These are phyloP conservation scores for Endotrypanum monterogeii DNA, from an alignment of 208 protist genomes.

Conservation along the genomic window DNA sequence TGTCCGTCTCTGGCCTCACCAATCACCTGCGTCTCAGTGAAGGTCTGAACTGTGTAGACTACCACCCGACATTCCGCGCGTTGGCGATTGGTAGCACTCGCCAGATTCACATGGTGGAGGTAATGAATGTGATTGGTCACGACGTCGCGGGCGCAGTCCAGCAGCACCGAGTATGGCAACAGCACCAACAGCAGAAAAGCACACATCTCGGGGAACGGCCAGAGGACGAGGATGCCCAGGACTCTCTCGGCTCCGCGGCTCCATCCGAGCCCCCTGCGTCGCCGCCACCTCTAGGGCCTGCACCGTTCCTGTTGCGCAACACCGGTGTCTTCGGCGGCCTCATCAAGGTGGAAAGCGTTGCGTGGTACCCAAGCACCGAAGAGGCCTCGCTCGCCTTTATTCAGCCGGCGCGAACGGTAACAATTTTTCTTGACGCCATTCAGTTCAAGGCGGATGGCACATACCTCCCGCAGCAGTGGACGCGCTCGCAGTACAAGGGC, in stretches of 20 bases:
- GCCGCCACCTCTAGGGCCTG: slow-evolving; percentile 2
- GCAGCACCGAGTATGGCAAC: slow-evolving; percentile 13
- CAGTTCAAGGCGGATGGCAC: slow-evolving; percentile 57
- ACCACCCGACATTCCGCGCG: slow-evolving; percentile 60
- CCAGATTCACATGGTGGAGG: slow-evolving; percentile 72
- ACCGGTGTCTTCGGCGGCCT: slow-evolving; percentile 62
- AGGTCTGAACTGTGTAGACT: slow-evolving; percentile 67
- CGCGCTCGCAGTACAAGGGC: slow-evolving; percentile 39
- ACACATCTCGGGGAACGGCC: background rate
- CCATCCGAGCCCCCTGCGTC: background rate
- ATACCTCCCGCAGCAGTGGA: slow-evolving; percentile 77
- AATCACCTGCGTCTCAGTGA: slow-evolving; percentile 54
- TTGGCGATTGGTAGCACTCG: slow-evolving; percentile 75
- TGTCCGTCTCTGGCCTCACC: slow-evolving; percentile 20
- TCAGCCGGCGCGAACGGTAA: slow-evolving; percentile 62
- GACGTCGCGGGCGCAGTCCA: slow-evolving; percentile 28
- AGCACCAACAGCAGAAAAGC: slow-evolving; percentile 7
- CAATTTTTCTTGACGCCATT: slow-evolving; percentile 77
- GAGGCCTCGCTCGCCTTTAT: slow-evolving; percentile 84
- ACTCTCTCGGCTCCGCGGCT: background rate
- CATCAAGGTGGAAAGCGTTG: slow-evolving; percentile 70
- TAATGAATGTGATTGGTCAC: slow-evolving; percentile 46
- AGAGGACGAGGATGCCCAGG: slow-evolving; percentile 3
- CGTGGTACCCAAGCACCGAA: slow-evolving; percentile 69
- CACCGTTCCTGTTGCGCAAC: slow-evolving; percentile 51